Base-by-base conservation (phyloP, 1,284 basidiomycete genomes). In the Pseudozyma hubeiensis region DNA sequence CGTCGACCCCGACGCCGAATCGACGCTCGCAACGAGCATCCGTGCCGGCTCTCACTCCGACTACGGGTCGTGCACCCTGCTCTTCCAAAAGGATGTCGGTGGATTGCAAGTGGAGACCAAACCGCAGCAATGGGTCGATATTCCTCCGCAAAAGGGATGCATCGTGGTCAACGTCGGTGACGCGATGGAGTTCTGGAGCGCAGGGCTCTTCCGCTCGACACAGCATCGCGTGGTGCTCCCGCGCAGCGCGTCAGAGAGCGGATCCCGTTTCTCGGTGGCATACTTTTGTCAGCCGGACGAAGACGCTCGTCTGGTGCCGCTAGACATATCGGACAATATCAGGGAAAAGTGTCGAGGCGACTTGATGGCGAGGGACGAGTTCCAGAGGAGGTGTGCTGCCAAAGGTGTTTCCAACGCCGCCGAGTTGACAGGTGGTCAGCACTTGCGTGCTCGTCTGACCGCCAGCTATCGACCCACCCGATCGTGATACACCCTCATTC, bases 91-190 rank as follows among this genome's bases (percentile, higher is more conserved):
- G 81, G 71, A 90, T 87, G 90, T 94, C 52, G 93, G 93, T 16
- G 93, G 93, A 1, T 86, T 94, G 14, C 90, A 94, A 81, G 92
- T 93, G 0, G 55, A 72, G 37, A 56, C 47, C 24, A 41, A 72
- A 39, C 11, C 50, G 9, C 55, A 55, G 0, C 33, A 58, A 19
- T 93, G 89, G 85, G 87, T 91, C 62, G 88, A 92, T 53, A 92
- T 91, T 0, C 88, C 86, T 7, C 92, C 92, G 1, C 90, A 93
- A 89, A 89, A 90, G 5, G 91, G 88, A 11, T 92, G 92, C 4
- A 90, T 93, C 58, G 91, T 94, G 33, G 88, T 93, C 53, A 94
- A 94, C 78, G 90, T 92, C 5, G 92, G 91, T 6, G 92, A 93
- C 83, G 87, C 93, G 17, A 87, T 94, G 19, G 79, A 80, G 53